Evolutionary conservation across 192 early-diverging fungal genomes (phyloP).

Genomic region (Gonapodya sp.): DNA sequence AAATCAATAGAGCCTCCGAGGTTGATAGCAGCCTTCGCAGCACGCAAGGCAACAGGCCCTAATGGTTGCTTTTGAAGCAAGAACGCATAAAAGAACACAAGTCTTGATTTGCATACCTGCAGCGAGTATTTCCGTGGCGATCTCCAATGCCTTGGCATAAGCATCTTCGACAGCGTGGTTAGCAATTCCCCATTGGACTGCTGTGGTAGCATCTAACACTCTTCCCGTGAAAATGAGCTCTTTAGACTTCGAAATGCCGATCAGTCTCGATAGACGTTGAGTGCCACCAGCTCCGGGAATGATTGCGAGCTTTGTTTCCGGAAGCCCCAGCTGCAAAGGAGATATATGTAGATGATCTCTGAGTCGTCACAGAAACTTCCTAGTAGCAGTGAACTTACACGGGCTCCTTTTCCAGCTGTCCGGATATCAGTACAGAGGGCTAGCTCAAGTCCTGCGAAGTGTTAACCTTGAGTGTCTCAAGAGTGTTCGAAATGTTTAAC

Average conservation of each 20-base stretch:
- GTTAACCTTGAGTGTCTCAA: background rate
- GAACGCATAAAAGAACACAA: background rate
- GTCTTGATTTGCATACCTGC: background rate
- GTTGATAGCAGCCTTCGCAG: constrained; percentile 89
- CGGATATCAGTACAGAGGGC: constrained; percentile 83
- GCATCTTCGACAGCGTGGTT: constrained; percentile 59
- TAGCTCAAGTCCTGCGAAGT: constrained; percentile 56
- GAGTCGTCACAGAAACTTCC: constrained; percentile 1
- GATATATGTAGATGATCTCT: background rate
- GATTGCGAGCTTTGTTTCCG: constrained; percentile 87
- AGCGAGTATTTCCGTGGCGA: constrained; percentile 66
- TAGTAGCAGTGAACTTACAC: background rate
- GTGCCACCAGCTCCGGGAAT: constrained; percentile 98
- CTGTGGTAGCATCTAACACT: constrained; percentile 51
- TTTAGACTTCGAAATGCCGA: constrained; percentile 80
- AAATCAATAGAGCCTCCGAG: constrained; percentile 69
- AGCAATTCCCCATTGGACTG: constrained; percentile 61
- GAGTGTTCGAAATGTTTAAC: background rate
- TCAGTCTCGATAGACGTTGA: constrained; percentile 76
- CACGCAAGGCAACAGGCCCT: constrained; percentile 78
- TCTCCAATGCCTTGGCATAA: constrained; percentile 60
- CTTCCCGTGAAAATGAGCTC: constrained; percentile 85
- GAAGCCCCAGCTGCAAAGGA: constrained; percentile 64
- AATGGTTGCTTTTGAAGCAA: constrained; percentile 13
- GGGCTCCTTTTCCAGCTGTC: constrained; percentile 52